Evolutionary conservation across 164 flowering plant genomes (phyloP).

Genomic region (Akebia trifoliata): DNA sequence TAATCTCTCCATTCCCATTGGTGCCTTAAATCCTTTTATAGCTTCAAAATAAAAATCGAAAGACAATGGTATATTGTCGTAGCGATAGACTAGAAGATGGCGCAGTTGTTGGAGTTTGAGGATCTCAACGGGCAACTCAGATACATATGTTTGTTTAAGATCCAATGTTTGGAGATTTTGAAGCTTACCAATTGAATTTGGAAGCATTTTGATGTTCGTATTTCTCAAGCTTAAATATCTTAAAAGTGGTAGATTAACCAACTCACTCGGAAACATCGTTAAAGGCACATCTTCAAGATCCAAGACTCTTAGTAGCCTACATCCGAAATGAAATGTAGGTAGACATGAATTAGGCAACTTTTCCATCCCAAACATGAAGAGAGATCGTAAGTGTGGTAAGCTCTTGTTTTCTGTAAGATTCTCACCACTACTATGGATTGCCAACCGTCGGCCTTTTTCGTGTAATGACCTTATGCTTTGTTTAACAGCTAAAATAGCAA

Average conservation of each 20-base stretch:
- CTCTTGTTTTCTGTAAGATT: background rate
- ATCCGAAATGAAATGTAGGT: background rate
- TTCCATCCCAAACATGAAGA: conserved; percentile 9
- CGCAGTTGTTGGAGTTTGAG: conserved; percentile 23
- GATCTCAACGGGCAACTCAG: conserved; percentile 24
- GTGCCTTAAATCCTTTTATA: conserved; percentile 20
- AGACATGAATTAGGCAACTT: background rate
- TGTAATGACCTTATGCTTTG: background rate
- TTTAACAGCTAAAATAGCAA: conserved; percentile 1
- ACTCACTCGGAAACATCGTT: conserved; percentile 19
- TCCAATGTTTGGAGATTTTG: conserved; percentile 28
- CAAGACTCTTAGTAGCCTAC: conserved; percentile 28
- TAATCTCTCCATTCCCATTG: conserved; percentile 15
- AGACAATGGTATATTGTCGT: background rate
- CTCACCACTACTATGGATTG: conserved; percentile 5
- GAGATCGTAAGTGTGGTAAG: conserved; percentile 9
- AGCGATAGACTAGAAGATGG: conserved; percentile 26
- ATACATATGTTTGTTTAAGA: conserved; percentile 22
- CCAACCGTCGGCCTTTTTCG: conserved; percentile 19
- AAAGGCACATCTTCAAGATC: conserved; percentile 25
- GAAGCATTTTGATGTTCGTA: conserved; percentile 21
- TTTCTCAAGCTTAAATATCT: conserved; percentile 27
- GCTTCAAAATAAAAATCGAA: background rate
- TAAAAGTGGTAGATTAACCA: conserved; percentile 13
- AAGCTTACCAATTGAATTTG: conserved; percentile 27